These are phyloP conservation scores for Fraxinus latifolia DNA, from an alignment of 305 asterid genomes.

Conservation along the genomic window DNA sequence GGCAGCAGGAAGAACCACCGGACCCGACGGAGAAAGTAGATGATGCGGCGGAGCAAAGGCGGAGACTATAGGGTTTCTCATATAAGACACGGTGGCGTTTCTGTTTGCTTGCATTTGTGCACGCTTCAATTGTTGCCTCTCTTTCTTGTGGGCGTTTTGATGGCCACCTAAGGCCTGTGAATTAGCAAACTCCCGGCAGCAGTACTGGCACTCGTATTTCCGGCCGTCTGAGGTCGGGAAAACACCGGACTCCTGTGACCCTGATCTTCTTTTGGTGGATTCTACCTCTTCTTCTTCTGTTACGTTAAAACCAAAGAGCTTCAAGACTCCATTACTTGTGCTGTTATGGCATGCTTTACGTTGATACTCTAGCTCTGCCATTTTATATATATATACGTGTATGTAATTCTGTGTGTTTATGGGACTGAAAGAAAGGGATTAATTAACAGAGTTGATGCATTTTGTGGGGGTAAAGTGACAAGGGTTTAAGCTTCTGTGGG, in stretches of 20 bases:
- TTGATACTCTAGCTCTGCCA: constrained; percentile 58
- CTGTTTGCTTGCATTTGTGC: constrained; percentile 81
- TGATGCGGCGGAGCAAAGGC: constrained; percentile 77
- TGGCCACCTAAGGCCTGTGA: constrained; percentile 94
- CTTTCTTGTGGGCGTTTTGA: constrained; percentile 96
- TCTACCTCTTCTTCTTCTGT: constrained; percentile 50
- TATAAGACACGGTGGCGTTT: constrained; percentile 75
- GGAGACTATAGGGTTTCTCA: constrained; percentile 76
- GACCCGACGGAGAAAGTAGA: constrained; percentile 55
- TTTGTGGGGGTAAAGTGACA: constrained; percentile 40
- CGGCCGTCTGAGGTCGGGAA: constrained; percentile 56
- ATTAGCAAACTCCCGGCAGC: constrained; percentile 81
- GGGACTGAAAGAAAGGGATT: constrained; percentile 4
- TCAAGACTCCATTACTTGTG: constrained; percentile 35
- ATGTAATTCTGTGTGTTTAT: constrained; percentile 4
- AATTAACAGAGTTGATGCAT: constrained; percentile 43
- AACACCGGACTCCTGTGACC: constrained; percentile 31
- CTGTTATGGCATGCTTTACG: constrained; percentile 22
- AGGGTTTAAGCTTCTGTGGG: constrained; percentile 14
- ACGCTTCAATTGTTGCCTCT: constrained; percentile 76
- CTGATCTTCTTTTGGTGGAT: constrained; percentile 41
- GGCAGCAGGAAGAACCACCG: constrained; percentile 28
- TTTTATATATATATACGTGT: not conserved
- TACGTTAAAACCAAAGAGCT: constrained; percentile 79
- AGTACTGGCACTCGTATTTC: constrained; percentile 89